Percentiles rank a stretch among this genome's conserved stretches.
phyloP scores from a whole-genome alignment of 148 eudicot species.

The Fallopia convolvulus region DNA sequence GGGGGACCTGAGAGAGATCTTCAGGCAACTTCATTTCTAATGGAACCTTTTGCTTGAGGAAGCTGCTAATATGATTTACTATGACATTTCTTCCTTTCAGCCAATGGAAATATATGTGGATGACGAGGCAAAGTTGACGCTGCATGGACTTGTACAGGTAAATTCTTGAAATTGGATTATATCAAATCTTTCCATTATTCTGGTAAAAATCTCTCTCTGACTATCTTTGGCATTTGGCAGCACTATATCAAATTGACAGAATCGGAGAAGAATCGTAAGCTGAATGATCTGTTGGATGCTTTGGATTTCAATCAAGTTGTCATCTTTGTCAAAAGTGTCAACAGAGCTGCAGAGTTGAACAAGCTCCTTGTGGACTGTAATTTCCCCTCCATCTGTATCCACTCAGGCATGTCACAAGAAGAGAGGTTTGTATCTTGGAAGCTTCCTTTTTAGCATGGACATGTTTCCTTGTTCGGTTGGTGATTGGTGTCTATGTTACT shows the following conservation, averaged over 20 bases:
- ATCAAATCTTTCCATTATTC: neutral
- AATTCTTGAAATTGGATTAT: neutral
- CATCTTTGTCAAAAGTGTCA: slow-evolving; percentile 92
- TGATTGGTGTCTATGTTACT: neutral
- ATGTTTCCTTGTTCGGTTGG: no score
- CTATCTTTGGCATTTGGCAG: slow-evolving; percentile 25
- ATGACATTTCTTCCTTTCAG: slow-evolving; percentile 80
- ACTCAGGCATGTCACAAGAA: slow-evolving; percentile 98
- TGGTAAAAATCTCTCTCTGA: neutral
- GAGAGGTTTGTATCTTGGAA: slow-evolving; percentile 53
- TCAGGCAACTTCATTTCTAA: slow-evolving; percentile 61
- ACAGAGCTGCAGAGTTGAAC: slow-evolving; percentile 85
- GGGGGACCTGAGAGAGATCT: slow-evolving; percentile 41
- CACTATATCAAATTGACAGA: slow-evolving; percentile 91
- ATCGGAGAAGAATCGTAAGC: slow-evolving; percentile 86
- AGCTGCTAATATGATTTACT: slow-evolving; percentile 67
- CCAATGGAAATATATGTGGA: slow-evolving; percentile 99
- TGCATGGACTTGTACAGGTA: slow-evolving; percentile 99
- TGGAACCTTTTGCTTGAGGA: slow-evolving; percentile 62
- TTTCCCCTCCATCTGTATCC: slow-evolving; percentile 95
- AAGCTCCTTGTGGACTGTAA: slow-evolving; percentile 95
- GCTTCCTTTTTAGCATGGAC: neutral
- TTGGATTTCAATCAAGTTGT: slow-evolving; percentile 97
- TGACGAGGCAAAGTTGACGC: slow-evolving; percentile 95
- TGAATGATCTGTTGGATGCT: slow-evolving; percentile 94